These are phyloP conservation scores for Diaporthe vexans DNA, from an alignment of 2,329 filamentous ascomycete genomes.

Conservation along the genomic window DNA sequence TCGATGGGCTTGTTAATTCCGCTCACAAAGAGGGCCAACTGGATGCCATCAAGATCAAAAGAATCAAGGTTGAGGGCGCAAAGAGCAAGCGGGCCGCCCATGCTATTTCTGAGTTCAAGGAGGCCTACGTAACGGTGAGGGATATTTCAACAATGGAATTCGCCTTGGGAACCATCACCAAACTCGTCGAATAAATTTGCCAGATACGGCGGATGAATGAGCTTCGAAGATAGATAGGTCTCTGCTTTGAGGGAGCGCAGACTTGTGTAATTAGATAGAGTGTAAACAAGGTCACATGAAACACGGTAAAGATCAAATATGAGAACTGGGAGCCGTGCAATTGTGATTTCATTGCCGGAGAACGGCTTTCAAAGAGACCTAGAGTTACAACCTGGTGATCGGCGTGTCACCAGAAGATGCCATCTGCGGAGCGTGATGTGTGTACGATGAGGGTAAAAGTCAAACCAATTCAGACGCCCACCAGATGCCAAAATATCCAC, in stretches of 20 bases:
- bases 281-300: neutral
- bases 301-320: neutral
- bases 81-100: slow-evolving; percentile 46
- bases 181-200: neutral
- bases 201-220: neutral
- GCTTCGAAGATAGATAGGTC: neutral
- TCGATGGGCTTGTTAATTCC: slow-evolving; percentile 16
- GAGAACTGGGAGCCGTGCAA: slow-evolving; percentile 4
- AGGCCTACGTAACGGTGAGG: slow-evolving; percentile 26
- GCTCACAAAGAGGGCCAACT: neutral
- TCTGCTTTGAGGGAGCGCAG: neutral
- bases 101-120: slow-evolving; percentile 46
- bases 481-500: slow-evolving; percentile 37
- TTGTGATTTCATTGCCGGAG: slow-evolving; percentile 16
- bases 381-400: slow-evolving; percentile 38
- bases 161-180: slow-evolving; percentile 41
- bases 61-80: slow-evolving; percentile 54
- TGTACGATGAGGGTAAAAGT: slow-evolving; percentile 41
- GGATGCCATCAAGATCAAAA: slow-evolving; percentile 46
- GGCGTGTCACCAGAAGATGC: slow-evolving; percentile 35
- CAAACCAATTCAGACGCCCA: slow-evolving; percentile 38
- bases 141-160: slow-evolving; percentile 38
- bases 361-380: slow-evolving; percentile 26
- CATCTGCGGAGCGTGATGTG: slow-evolving; percentile 38
- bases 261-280: neutral